Conservation (phyloP, 257 asterid genomes). For the Pogostemon cablin region DNA sequence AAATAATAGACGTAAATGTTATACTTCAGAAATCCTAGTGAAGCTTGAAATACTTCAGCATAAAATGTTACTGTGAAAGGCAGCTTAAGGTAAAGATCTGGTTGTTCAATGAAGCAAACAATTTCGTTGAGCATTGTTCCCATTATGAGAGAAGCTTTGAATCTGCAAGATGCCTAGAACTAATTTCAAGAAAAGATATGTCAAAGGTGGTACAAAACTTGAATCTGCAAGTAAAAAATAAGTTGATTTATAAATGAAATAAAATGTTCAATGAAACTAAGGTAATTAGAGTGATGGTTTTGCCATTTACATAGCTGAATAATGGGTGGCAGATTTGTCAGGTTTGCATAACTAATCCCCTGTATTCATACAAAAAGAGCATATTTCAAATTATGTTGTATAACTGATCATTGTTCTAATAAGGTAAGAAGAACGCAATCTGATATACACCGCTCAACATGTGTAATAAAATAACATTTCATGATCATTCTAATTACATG, state of each 20-base stretch:
- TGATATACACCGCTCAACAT: background rate
- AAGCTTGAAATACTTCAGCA: constrained; percentile 82
- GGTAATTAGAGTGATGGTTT: background rate
- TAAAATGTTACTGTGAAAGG: constrained; percentile 87
- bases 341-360: constrained; percentile 95
- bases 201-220: constrained; percentile 89
- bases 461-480: no score
- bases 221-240: constrained; percentile 53
- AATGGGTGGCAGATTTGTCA: constrained; percentile 91
- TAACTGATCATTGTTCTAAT: no score
- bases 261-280: background rate
- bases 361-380: constrained; percentile 28
- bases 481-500: no score
- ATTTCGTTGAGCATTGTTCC: constrained; percentile 84
- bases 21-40: constrained; percentile 83
- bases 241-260: no score
- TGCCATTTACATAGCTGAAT: constrained; percentile 72
- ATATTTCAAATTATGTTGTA: background rate
- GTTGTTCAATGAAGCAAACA: constrained; percentile 53
- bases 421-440: background rate
- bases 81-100: constrained; percentile 69
- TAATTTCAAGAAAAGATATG: constrained; percentile 75
- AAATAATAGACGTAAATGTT: no score
- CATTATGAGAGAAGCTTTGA: constrained; percentile 92
- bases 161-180: constrained; percentile 84